These are phyloP conservation scores for Ceratocystis alfenasii DNA, from an alignment of 2,329 filamentous ascomycete species.

Conservation along the genomic window DNA sequence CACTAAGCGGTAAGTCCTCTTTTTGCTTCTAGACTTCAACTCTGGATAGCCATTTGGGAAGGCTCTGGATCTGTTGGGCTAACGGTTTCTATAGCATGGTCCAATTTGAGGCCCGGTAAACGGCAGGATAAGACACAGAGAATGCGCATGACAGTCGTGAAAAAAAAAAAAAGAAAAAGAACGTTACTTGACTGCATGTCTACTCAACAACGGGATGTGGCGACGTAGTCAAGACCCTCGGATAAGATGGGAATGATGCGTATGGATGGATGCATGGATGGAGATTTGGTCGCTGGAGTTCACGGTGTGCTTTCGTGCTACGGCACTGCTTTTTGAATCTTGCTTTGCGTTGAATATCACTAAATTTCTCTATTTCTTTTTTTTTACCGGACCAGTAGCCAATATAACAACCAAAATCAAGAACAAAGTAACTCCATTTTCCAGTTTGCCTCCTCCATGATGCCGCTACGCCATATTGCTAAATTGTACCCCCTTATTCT, in stretches of 20 bases:
- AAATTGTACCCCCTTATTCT: neutral
- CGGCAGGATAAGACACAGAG: slow-evolving; percentile 3
- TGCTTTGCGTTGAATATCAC: slow-evolving; percentile 6
- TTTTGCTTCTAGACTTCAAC: neutral
- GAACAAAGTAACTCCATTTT: neutral
- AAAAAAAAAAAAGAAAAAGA: neutral
- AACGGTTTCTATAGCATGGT: slow-evolving; percentile 60
- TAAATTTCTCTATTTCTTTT: neutral
- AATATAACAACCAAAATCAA: neutral
- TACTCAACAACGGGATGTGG: neutral
- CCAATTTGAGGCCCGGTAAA: slow-evolving; percentile 84
- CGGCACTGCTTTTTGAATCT: neutral
- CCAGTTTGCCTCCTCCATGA: neutral
- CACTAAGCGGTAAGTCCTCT: slow-evolving; percentile 69
- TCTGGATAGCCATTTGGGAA: neutral
- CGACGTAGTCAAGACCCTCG: neutral
- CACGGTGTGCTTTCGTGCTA: slow-evolving; percentile 1
- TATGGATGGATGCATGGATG: neutral
- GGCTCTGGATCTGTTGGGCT: neutral
- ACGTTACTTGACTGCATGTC: neutral
- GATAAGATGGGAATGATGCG: slow-evolving; percentile 6
- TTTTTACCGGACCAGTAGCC: neutral
- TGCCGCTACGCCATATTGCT: neutral
- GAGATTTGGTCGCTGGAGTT: slow-evolving; percentile 5
- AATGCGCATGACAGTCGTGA: neutral